Percentiles rank a stretch among this genome's conserved stretches.
These are phyloP conservation scores for Verticillium isaacii DNA, from an alignment of 2,329 filamentous ascomycete genomes.

Conservation along the genomic window DNA sequence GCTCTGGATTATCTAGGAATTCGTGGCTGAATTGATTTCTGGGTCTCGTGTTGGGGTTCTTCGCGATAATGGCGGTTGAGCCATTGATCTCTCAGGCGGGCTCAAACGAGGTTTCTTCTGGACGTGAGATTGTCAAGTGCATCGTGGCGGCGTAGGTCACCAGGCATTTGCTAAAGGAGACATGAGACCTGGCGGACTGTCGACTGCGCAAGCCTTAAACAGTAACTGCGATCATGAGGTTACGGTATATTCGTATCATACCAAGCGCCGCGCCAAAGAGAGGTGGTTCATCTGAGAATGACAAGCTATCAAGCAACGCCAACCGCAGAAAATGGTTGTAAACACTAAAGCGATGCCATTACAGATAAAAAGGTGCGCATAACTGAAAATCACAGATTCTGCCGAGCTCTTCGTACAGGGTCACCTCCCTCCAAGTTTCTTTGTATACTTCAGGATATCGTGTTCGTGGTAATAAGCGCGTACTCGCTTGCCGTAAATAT, in stretches of 20 bases:
- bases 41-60: too few species aligned
- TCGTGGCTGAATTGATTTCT: too few species aligned
- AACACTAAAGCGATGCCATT: not conserved
- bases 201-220: not conserved
- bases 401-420: not conserved
- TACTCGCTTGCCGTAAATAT: constrained; percentile 74
- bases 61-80: too few species aligned
- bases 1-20: too few species aligned
- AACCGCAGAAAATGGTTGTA: not conserved
- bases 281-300: not conserved
- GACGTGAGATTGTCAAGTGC: too few species aligned
- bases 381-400: not conserved
- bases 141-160: not conserved
- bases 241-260: not conserved
- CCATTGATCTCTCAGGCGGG: too few species aligned
- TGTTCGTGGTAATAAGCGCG: constrained; percentile 72
- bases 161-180: not conserved
- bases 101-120: too few species aligned
- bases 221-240: not conserved
- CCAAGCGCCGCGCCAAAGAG: not conserved
- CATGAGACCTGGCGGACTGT: not conserved
- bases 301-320: not conserved
- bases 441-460: constrained; percentile 52
- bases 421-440: not conserved
- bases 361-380: not conserved